These are phyloP conservation scores for Prunus campanulata DNA, from an alignment of 306 rosid species.

Conservation along the genomic window DNA sequence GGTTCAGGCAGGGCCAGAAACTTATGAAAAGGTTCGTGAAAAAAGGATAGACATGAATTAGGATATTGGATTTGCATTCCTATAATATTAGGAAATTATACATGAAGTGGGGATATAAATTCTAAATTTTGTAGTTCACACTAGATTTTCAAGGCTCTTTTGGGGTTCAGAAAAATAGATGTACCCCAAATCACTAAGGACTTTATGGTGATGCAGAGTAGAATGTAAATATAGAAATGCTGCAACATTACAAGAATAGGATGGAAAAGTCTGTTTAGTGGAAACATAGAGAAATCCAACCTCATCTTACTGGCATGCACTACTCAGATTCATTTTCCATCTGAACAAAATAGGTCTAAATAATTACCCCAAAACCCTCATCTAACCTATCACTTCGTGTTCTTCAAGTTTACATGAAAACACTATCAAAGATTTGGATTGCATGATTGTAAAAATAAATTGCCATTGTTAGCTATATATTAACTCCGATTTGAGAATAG, in stretches of 20 bases:
- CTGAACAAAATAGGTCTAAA: constrained; percentile 1
- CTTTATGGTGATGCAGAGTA: neutral
- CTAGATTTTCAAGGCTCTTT: neutral
- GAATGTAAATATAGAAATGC: neutral
- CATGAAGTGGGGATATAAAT: neutral
- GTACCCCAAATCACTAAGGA: neutral
- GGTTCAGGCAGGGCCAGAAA: constrained; percentile 1
- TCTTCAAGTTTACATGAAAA: constrained; percentile 10
- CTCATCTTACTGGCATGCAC: neutral
- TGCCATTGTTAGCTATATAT: neutral
- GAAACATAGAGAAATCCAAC: neutral
- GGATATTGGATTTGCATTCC: neutral
- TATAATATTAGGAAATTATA: neutral
- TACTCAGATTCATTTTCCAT: neutral
- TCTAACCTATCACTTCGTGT: constrained; percentile 2
- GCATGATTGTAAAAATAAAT: no score
- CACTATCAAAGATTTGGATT: neutral
- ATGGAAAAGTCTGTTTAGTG: neutral
- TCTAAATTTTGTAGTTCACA: neutral
- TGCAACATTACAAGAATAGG: neutral
- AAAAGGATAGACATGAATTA: neutral
- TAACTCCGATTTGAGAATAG: neutral
- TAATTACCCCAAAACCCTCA: neutral
- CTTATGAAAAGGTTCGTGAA: neutral
- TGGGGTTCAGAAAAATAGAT: neutral